A percentile compares a stretch with the other conserved stretches of the same genome.
These are phyloP conservation scores for Diaporthe citrichinensis DNA, from an alignment of 2,329 filamentous ascomycete genomes.

Conservation along the genomic window DNA sequence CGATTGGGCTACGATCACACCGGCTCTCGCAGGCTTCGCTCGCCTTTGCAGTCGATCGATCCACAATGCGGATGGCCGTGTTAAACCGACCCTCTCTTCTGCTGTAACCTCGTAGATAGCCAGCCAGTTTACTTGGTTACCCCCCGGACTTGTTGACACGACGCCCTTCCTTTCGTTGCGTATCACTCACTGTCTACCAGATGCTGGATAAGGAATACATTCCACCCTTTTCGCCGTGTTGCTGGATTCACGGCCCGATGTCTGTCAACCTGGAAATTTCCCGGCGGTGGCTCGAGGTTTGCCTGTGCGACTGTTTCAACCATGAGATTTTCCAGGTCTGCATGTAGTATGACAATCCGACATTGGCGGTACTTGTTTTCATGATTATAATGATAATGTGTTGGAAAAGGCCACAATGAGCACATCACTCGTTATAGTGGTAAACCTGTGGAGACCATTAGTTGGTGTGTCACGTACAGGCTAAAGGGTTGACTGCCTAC, in stretches of 20 bases:
- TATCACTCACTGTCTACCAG: slow-evolving; percentile 28
- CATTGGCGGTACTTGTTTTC: slow-evolving; percentile 5
- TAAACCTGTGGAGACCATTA: slow-evolving; percentile 73
- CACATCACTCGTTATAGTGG: slow-evolving; percentile 83
- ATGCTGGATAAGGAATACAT: slow-evolving; percentile 17
- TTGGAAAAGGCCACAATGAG: background rate
- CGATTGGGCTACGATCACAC: slow-evolving; percentile 1
- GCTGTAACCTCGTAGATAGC: slow-evolving; percentile 14
- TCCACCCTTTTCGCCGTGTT: background rate
- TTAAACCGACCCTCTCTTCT: background rate
- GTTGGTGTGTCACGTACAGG: background rate
- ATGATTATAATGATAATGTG: slow-evolving; percentile 22
- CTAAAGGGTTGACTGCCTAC: slow-evolving; percentile 64
- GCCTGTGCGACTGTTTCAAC: background rate
- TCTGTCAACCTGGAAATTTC: background rate
- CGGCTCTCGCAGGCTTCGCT: slow-evolving; percentile 2
- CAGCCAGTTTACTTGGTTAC: background rate
- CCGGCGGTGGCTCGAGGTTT: background rate
- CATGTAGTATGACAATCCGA: background rate
- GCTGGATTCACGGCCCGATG: background rate
- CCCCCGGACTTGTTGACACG: background rate
- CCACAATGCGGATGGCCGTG: background rate
- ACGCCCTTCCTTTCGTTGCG: slow-evolving; percentile 12
- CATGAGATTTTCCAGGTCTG: background rate
- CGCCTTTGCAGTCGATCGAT: background rate